Base-by-base conservation (phyloP, 805 yeast genomes). In the Kluyveromyces nonfermentans region DNA sequence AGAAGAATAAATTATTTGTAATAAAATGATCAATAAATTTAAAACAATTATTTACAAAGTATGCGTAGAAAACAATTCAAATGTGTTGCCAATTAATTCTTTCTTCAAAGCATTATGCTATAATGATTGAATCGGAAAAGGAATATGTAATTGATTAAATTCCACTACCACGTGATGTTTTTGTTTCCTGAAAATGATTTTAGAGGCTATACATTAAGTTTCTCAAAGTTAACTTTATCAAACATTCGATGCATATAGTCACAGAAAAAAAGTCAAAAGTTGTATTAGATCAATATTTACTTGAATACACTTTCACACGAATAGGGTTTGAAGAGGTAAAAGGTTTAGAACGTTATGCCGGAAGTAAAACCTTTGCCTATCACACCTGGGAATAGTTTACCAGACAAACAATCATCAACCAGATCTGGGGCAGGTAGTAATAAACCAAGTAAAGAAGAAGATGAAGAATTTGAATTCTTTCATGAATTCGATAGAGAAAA, bases 401-500 rank as follows among this genome's bases (percentile, higher is more conserved):
- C 41, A 14, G 35, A 33, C 6, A 16, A 9, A 5, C 35, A 33
- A 7, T 33, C n/a, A 16, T 17, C 12, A 25, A 38, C 22, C 10
- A 19, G 3, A 14, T 17, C 20, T 10, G 35, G 33, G 18, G 16
- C 18, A 9, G 32, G 41, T 25, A 14, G 30, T 4, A 25, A 4
- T 9, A 18, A 17, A n/a, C 28, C 37, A 6, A 45, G 30, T 22
- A 40, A 46, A 34, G 57, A 50, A 9, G 62, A 59, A 9, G 57
- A 52, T 7, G 61, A 60, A 8, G 63, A 61, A 18, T 60, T 60
- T 38, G 67, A 64, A 41, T 64, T 62, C 45, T 60, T 56, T 33
- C 70, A 70, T 49, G 72, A 76, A 50, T 78, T 82, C 51, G 72
- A 80, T 18, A 67, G 90, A 43, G 78, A 79, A 50, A 77, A 78